A percentile compares a stretch with the other conserved stretches of the same genome.
These are phyloP conservation scores for Candida piceae DNA, from an alignment of 805 yeast genomes.

Conservation along the genomic window DNA sequence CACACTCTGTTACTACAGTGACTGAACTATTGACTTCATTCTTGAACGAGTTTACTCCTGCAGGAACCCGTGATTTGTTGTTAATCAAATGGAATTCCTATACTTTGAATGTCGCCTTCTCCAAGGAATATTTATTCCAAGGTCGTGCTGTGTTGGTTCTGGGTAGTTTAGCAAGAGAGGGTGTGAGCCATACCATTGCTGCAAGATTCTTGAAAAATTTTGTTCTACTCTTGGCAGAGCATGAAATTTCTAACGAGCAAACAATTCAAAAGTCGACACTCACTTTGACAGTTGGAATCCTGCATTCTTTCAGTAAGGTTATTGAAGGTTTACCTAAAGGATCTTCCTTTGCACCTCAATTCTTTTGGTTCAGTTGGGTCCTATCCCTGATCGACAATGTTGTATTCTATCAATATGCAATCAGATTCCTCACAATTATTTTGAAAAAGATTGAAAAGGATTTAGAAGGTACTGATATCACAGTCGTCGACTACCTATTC, in stretches of 20 bases:
- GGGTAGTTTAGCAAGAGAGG: slow-evolving; percentile 61
- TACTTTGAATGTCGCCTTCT: slow-evolving; percentile 58
- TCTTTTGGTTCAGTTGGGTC: slow-evolving; percentile 42
- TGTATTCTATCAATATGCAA: slow-evolving; percentile 26
- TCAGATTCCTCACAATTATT: slow-evolving; percentile 33
- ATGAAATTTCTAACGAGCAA: slow-evolving; percentile 12
- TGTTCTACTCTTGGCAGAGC: slow-evolving; percentile 26
- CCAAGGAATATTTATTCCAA: slow-evolving; percentile 52
- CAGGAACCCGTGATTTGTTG: slow-evolving; percentile 49
- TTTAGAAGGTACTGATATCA: slow-evolving; percentile 21
- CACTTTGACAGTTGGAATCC: slow-evolving; percentile 33
- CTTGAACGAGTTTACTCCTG: slow-evolving; percentile 43
- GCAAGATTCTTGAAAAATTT: slow-evolving; percentile 17
- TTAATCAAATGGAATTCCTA: slow-evolving; percentile 60
- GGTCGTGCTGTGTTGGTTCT: slow-evolving; percentile 63
- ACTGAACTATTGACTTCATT: slow-evolving; percentile 51
- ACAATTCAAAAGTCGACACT: slow-evolving; percentile 6
- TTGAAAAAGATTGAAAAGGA: slow-evolving; percentile 30
- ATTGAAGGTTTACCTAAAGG: slow-evolving; percentile 42
- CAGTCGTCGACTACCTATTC: slow-evolving; percentile 27
- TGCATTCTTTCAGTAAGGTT: slow-evolving; percentile 44
- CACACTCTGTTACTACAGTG: slow-evolving; percentile 50
- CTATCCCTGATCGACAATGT: slow-evolving; percentile 23
- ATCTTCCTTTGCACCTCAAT: slow-evolving; percentile 41
- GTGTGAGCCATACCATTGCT: slow-evolving; percentile 52